These are phyloP conservation scores for Cryptosporidium bovis DNA, from an alignment of 169 alveolate genomes.

Conservation along the genomic window DNA sequence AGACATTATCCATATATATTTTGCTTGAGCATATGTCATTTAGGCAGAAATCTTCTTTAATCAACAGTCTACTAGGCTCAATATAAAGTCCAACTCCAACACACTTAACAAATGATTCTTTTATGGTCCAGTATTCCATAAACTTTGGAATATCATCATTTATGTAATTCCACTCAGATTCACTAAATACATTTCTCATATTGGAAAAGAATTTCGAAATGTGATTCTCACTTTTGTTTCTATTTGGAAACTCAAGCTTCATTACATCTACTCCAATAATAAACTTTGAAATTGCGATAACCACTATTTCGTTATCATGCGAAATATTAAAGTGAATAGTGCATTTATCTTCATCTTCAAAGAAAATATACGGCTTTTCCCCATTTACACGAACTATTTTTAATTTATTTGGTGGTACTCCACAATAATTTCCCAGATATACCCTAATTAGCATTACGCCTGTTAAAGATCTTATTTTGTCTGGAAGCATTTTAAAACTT, in stretches of 20 bases:
- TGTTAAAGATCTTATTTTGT: constrained; percentile 39
- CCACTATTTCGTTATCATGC: constrained; percentile 71
- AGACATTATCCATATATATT: constrained; percentile 10
- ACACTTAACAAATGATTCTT: constrained; percentile 71
- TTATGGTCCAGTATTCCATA: constrained; percentile 75
- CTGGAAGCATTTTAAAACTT: constrained; percentile 23
- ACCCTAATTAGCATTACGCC: constrained; percentile 20
- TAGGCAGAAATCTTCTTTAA: neutral
- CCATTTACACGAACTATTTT: constrained; percentile 40
- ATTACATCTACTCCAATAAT: constrained; percentile 69
- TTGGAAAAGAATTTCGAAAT: constrained; percentile 16
- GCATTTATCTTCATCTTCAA: neutral
- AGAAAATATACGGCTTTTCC: constrained; percentile 13
- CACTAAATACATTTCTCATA: constrained; percentile 24
- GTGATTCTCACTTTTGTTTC: neutral
- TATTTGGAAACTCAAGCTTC: constrained; percentile 28
- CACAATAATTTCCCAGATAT: constrained; percentile 14
- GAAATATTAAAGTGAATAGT: constrained; percentile 41
- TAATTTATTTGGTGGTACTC: constrained; percentile 10
- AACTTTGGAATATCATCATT: constrained; percentile 38
- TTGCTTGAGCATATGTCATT: neutral
- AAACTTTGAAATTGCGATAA: constrained; percentile 21
- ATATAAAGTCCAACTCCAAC: constrained; percentile 64
- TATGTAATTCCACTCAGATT: constrained; percentile 58
- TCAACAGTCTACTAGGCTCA: constrained; percentile 57